A percentile compares a stretch with the other conserved stretches of the same genome.
These are phyloP conservation scores for Aspergillus chevalieri DNA, from an alignment of 2,329 filamentous ascomycete species.

Conservation along the genomic window DNA sequence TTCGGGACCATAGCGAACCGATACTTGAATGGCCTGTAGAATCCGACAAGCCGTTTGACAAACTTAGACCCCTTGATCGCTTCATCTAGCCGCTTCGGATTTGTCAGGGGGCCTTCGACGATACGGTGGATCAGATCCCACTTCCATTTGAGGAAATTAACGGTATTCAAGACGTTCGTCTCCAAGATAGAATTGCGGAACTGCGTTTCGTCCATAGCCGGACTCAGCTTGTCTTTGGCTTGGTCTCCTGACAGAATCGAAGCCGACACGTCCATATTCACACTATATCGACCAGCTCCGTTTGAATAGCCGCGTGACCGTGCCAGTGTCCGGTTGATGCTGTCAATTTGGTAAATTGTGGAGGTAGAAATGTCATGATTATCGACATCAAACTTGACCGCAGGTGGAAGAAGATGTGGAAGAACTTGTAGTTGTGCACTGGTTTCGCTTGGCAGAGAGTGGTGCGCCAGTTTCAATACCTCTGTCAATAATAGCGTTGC, in stretches of 20 bases:
- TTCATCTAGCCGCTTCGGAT: conserved; percentile 86
- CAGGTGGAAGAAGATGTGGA: conserved; percentile 74
- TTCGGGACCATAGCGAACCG: conserved; percentile 86
- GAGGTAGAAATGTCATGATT: conserved; percentile 75
- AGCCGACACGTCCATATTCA: conserved; percentile 42
- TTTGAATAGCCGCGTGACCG: conserved; percentile 56
- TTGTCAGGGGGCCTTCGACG: conserved; percentile 86
- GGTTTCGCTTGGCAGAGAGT: conserved; percentile 73
- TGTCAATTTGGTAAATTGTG: conserved; percentile 96
- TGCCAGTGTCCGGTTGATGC: conserved; percentile 87
- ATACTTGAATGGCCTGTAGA: conserved; percentile 95
- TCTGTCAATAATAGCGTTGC: conserved; percentile 87
- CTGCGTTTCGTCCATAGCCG: conserved; percentile 58
- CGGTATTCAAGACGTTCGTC: conserved; percentile 78
- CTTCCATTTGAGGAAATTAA: conserved; percentile 93
- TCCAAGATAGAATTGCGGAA: conserved; percentile 60
- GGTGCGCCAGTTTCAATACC: conserved; percentile 80
- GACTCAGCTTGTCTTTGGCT: conserved; percentile 51
- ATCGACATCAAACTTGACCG: conserved; percentile 64
- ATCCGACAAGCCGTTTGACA: conserved; percentile 87
- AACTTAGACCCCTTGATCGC: conserved; percentile 94
- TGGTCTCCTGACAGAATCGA: conserved; percentile 34
- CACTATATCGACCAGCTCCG: conserved; percentile 35
- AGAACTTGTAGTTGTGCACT: conserved; percentile 81
- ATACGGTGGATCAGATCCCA: conserved; percentile 89